Percentiles rank a stretch among this genome's conserved stretches.
phyloP scores from a whole-genome alignment of 345 rosid species.

The Lumnitzera racemosa region DNA sequence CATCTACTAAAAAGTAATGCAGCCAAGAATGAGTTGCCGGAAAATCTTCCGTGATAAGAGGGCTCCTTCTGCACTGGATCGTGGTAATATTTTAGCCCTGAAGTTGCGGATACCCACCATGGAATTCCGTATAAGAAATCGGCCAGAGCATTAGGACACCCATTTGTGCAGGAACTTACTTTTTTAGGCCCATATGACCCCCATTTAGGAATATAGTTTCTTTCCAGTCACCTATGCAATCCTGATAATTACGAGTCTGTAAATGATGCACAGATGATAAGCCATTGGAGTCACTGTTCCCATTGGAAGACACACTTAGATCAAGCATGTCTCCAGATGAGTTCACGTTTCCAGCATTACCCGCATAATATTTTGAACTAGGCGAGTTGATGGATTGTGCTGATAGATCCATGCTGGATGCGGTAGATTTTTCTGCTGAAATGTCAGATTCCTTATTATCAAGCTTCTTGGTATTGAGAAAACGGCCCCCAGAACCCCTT shows the following conservation, averaged over 20 bases:
- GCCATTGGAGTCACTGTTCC: constrained; percentile 9
- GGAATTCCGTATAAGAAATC: constrained; percentile 7
- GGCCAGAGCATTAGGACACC: constrained; percentile 3
- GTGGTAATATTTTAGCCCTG: too few relatives aligned
- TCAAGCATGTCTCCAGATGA: constrained; percentile 17
- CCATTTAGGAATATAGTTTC: constrained; percentile 23
- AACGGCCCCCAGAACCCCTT: constrained; percentile 71
- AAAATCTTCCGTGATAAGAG: constrained; percentile 4
- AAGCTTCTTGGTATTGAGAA: constrained; percentile 43
- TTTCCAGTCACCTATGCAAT: constrained; percentile 20
- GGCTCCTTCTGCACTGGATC: too few relatives aligned
- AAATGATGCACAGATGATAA: constrained; percentile 16
- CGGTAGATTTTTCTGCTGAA: constrained; percentile 13
- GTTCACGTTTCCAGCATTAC: constrained; percentile 6
- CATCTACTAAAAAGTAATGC: constrained; percentile 14
- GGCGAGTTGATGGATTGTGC: constrained; percentile 13
- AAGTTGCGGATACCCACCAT: neutral
- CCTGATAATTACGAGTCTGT: constrained; percentile 3
- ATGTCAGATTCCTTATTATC: constrained; percentile 17
- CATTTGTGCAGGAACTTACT: constrained; percentile 3
- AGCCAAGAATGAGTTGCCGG: constrained; percentile 85
- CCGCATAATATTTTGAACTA: constrained; percentile 12
- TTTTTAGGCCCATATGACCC: constrained; percentile 16
- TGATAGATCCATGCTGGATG: constrained; percentile 17
- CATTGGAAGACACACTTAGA: constrained; percentile 10